Evolutionary conservation across 2,329 filamentous ascomycete genomes (phyloP).

Genomic region (Fusarium decemcellulare): DNA sequence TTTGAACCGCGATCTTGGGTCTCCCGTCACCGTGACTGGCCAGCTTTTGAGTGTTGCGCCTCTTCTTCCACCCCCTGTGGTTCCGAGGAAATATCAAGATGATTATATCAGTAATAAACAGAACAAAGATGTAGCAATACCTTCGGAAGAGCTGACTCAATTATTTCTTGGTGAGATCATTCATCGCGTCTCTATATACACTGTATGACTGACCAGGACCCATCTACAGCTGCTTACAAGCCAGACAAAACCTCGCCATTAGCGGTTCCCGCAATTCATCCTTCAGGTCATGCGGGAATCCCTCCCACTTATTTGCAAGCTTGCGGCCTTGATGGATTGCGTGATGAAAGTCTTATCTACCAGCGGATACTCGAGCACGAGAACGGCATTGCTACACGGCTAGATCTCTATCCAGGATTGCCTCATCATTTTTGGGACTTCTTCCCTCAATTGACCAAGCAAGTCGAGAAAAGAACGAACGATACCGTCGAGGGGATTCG

Average conservation of each 20-base stretch:
- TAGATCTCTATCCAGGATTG: constrained; percentile 6
- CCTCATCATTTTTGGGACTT: constrained; percentile 9
- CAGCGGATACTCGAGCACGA: constrained; percentile 1
- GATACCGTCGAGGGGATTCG: not conserved
- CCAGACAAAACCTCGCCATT: not conserved
- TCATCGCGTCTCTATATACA: not conserved
- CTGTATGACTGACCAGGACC: not conserved
- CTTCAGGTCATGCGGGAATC: not conserved
- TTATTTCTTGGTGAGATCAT: not conserved
- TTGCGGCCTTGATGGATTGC: not conserved
- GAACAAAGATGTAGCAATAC: not conserved
- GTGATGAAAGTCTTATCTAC: not conserved
- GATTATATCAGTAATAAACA: not conserved
- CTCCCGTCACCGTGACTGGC: not conserved
- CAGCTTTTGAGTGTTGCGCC: not conserved
- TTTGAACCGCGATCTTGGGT: constrained; percentile 6
- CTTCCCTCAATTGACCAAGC: constrained; percentile 1
- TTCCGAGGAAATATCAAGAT: not conserved
- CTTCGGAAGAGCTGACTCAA: not conserved
- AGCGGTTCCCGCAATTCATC: not conserved
- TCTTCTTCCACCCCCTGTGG: not conserved
- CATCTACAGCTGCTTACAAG: not conserved
- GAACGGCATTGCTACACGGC: not conserved
- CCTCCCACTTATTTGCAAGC: not conserved
- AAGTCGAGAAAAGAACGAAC: not conserved